These are phyloP conservation scores for Didymellaceae sp. DNA, from an alignment of 2,329 filamentous ascomycete genomes.

Conservation along the genomic window DNA sequence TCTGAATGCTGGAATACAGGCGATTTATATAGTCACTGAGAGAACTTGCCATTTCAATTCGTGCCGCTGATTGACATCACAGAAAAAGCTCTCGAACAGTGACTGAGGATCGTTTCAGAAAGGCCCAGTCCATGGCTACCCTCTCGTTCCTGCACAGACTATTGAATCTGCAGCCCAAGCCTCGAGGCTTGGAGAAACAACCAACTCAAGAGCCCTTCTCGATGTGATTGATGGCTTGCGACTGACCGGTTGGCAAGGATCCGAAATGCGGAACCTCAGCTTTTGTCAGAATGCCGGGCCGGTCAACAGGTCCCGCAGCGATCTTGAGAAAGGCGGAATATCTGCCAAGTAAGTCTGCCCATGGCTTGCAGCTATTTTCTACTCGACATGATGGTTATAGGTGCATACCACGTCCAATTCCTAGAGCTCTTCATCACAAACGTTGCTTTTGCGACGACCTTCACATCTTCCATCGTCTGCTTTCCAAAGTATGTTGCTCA, in stretches of 20 bases:
- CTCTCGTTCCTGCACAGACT: neutral
- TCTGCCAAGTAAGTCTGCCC: neutral
- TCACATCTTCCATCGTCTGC: no score
- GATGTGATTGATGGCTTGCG: neutral
- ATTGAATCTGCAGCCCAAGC: conserved; percentile 13
- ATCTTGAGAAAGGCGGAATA: neutral
- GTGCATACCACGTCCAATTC: neutral
- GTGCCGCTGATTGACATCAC: neutral
- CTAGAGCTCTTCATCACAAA: neutral
- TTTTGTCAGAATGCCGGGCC: neutral
- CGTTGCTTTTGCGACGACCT: no score
- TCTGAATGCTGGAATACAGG: neutral
- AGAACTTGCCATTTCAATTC: neutral
- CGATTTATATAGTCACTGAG: conserved; percentile 4
- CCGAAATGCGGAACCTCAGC: neutral
- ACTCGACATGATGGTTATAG: no score
- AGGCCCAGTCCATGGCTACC: neutral
- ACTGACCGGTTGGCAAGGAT: neutral
- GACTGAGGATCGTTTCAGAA: neutral
- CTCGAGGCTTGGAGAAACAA: neutral
- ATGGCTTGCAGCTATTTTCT: neutral
- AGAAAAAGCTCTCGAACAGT: neutral
- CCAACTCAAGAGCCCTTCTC: neutral
- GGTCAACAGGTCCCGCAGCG: neutral
- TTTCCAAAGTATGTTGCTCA: no score